Evolutionary conservation across 495 filamentous ascomycete species (phyloP).

Genomic region (Tuber magnatum): DNA sequence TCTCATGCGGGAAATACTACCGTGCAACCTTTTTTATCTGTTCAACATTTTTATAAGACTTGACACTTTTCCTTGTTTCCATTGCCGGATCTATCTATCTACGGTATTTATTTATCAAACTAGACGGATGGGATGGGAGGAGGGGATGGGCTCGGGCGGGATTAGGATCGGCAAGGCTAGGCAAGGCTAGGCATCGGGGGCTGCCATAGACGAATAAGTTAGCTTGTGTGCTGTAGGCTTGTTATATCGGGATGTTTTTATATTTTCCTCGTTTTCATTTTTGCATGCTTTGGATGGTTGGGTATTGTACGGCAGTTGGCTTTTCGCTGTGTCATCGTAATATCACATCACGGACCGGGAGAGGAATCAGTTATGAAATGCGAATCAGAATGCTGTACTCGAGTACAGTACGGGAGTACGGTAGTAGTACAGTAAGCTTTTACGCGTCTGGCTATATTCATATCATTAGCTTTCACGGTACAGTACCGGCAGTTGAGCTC

Average conservation of each 20-base stretch:
- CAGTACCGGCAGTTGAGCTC: not conserved
- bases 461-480: not conserved
- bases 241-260: not conserved
- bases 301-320: not conserved
- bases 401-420: not conserved
- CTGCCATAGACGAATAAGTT: not conserved
- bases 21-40: not conserved
- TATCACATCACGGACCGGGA: not conserved
- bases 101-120: not conserved
- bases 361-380: not conserved
- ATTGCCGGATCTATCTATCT: not conserved
- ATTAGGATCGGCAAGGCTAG: not conserved
- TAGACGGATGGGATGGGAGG: not conserved
- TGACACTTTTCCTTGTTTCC: not conserved
- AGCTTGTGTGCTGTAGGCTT: not conserved
- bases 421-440: not conserved
- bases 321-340: not conserved
- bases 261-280: not conserved
- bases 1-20: not conserved
- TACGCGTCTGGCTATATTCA: not conserved
- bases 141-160: not conserved
- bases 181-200: not conserved
- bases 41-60: not conserved
- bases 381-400: not conserved
- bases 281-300: not conserved